Evolutionary conservation across 768 basidiomycete species (phyloP), one percentile per base, ranked within the genome.

Genomic region (Collybiopsis luxurians): DNA sequence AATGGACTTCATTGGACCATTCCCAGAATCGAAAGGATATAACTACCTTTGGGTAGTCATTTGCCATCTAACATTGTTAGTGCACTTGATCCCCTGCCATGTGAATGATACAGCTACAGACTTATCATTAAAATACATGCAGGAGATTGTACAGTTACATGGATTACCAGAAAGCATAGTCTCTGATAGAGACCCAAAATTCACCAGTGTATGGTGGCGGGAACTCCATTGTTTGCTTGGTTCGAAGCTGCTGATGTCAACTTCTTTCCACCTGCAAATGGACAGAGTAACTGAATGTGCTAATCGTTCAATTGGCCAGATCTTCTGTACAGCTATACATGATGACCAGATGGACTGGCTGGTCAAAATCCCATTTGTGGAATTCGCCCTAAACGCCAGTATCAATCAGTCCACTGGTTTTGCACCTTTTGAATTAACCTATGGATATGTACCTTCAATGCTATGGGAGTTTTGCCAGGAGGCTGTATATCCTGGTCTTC

Each of bases 141-240:
- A 46, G 19, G 27, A 63, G 15, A 54, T 64, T 3, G 47, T 57
- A 4, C 24, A 53, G 17, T 45, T 60, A 63, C 6, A 50, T 59
- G 65, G 56, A 64, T 59, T 23, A 13, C 63, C 62, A 0, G 53
- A 63, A 4, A 31, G 53, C 0, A 66, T 72, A 2, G 64, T 70
- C 1, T 66, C 59, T 2, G 72, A 75, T 52, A 38, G 71, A 11
- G 67, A 71, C 28, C 30, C 64, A 1, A 66, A 69, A 26, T 76
- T 75, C 60, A 71, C 65, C 0, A 65, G 64, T 0, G 42, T 50
- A 13, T 73, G 74, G 52, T 76, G 74, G 73, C 45, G 40, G 4
- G 58, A 66, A 38, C 63, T 53, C 2, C 55, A 63, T 34, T 17
- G 30, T 15, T 17, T 60, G 0, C 27, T 67, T 2, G 60, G 64